Conservation (phyloP, 1,284 basidiomycete species). For the Fomitopsis pinicola region DNA sequence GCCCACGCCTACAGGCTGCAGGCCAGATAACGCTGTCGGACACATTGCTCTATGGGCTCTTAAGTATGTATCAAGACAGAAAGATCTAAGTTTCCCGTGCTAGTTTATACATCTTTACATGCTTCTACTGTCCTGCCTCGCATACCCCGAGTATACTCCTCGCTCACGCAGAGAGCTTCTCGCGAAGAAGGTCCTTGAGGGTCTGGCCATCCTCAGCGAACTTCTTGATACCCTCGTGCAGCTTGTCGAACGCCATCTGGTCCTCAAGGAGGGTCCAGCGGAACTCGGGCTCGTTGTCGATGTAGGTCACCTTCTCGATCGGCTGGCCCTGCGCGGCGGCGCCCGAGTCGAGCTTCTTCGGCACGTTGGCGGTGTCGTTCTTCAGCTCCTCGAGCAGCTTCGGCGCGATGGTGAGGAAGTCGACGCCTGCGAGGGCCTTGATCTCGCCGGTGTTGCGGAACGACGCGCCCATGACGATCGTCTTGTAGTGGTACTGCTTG, state of each 20-base stretch:
- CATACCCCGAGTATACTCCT: background rate
- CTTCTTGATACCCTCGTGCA: conserved; percentile 96
- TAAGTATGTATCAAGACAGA: no score
- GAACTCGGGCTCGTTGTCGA: conserved; percentile 96
- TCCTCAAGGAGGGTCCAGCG: conserved; percentile 90
- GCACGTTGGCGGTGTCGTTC: conserved; percentile 73
- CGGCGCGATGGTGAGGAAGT: conserved; percentile 96
- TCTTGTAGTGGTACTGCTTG: conserved; percentile 98
- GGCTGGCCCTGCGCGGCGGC: conserved; percentile 54
- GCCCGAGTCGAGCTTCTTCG: conserved; percentile 76
- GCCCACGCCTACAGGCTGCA: no score
- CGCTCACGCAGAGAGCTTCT: conserved; percentile 66
- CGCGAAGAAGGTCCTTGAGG: conserved; percentile 79
- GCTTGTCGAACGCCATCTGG: conserved; percentile 93
- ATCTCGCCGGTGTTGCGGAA: conserved; percentile 99
- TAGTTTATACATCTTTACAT: conserved; percentile 1
- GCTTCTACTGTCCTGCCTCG: background rate
- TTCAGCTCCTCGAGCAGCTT: conserved; percentile 89
- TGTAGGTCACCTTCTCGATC: conserved; percentile 78
- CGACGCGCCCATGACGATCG: conserved; percentile 99
- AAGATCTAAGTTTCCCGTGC: background rate
- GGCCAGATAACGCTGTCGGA: no score
- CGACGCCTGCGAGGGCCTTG: conserved; percentile 91
- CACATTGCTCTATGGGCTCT: no score
- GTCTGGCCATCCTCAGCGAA: conserved; percentile 94